Evolutionary conservation across 1,139 yeast species (phyloP), one percentile per base, ranked within the genome.

Genomic region (Yamadazyma diospyri): DNA sequence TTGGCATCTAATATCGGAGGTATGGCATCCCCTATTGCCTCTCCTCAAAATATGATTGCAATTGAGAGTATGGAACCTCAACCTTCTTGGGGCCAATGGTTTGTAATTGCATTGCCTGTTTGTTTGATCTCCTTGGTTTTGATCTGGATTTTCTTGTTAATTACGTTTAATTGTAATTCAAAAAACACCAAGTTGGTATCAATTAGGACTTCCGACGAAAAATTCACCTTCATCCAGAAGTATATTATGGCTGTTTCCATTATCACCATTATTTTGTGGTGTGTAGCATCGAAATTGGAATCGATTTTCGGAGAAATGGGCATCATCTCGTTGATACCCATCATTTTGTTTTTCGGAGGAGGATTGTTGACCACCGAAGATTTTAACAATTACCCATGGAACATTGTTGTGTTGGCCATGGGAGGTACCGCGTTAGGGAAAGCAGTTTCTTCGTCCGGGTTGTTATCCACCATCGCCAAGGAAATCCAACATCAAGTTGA

Each of bases 351-450:
- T 47, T 81, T 80, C 48, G 87, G 97, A 16, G 76, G 95, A 0
- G 96, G 96, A 2, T 59, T 88, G 26, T 62, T 89, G 40, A 77
- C 82, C 26, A 78, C 84, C 9, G 94, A 86, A 35, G 97, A 89
- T 53, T 84, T 89, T 55, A 89, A 89, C 61, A 87, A 84, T 53
- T 89, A 84, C 61, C 79, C 95, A 42, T 89, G 97, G 97, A 82
- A 92, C 1, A 89, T 89, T 48, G 88, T 89, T 13, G 76, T 89
- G 37, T 69, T 89, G 43, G 97, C 97, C 5, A 88, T 88, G 97
- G 97, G 97, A 36, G 97, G 97, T 47, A 73, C 87, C 40, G 94
- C 96, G 1, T 68, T 89, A 27, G 97, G 97, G 39, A 85, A 83
- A 54, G 96, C 94, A 1, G 94, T 89, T 5, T 76, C 92, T 1